Evolutionary conservation across 106 monocot species (phyloP).

Genomic region (Agapanthus africanus): DNA sequence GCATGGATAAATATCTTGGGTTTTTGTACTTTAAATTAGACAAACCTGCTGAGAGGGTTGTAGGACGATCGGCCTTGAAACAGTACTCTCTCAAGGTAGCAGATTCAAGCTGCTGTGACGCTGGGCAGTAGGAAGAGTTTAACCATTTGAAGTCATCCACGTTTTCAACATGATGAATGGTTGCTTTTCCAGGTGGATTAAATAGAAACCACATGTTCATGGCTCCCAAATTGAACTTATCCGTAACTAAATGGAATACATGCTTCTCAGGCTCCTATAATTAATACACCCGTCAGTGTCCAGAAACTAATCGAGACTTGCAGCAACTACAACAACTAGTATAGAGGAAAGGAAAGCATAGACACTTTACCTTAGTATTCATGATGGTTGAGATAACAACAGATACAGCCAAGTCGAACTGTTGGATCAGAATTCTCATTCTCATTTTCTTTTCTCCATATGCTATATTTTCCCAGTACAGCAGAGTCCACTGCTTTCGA

Average conservation of each 20-base stretch:
- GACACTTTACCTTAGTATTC: conserved; percentile 52
- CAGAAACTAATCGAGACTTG: neutral
- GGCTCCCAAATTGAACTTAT: conserved; percentile 77
- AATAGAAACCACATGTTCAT: conserved; percentile 83
- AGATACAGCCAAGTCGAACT: conserved; percentile 72
- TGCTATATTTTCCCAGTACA: too few species aligned
- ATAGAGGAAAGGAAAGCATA: neutral
- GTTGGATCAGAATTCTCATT: too few species aligned
- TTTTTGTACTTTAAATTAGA: conserved; percentile 63
- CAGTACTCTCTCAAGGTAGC: conserved; percentile 69
- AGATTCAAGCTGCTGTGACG: conserved; percentile 60
- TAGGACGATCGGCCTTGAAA: conserved; percentile 54
- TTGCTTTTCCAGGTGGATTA: conserved; percentile 65
- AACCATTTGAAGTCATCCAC: too few species aligned
- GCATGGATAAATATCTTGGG: conserved; percentile 64
- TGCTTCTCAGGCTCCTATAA: conserved; percentile 71
- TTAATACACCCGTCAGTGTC: neutral
- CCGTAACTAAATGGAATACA: too few species aligned
- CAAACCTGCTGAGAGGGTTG: conserved; percentile 58
- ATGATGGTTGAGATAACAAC: conserved; percentile 75
- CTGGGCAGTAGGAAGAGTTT: conserved; percentile 73
- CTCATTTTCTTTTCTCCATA: too few species aligned
- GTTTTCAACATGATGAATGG: conserved; percentile 71
- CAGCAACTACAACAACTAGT: neutral
- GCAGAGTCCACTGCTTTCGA: conserved; percentile 67